Evolutionary conservation across 2,329 filamentous ascomycete species (phyloP).

Genomic region (Aureobasidium sp.): DNA sequence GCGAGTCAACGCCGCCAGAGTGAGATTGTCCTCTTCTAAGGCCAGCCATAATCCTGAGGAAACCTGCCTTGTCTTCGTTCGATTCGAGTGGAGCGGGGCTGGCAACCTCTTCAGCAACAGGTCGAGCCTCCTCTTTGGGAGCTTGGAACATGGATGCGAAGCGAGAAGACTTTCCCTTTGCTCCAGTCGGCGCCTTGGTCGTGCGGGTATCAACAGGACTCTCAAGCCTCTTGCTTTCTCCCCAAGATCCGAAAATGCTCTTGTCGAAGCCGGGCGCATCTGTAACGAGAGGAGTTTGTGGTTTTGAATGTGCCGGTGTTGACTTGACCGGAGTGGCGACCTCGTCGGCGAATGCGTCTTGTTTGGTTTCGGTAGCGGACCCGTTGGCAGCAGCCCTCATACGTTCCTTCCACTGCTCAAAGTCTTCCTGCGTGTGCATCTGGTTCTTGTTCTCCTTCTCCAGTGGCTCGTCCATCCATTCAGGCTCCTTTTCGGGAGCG

Average conservation of each 20-base stretch:
- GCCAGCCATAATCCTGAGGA: slow-evolving; percentile 74
- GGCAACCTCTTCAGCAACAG: slow-evolving; percentile 14
- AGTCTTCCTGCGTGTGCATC: slow-evolving; percentile 84
- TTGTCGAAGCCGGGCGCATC: slow-evolving; percentile 62
- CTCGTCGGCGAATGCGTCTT: slow-evolving; percentile 17
- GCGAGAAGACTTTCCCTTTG: slow-evolving; percentile 67
- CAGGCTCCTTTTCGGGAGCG: slow-evolving; percentile 69
- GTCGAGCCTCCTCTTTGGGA: slow-evolving; percentile 30
- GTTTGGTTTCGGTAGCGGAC: slow-evolving; percentile 26
- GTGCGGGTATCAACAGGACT: slow-evolving; percentile 30
- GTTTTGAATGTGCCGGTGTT: slow-evolving; percentile 30
- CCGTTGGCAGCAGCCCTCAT: slow-evolving; percentile 60
- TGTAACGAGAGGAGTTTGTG: slow-evolving; percentile 53
- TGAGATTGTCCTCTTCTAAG: slow-evolving; percentile 49
- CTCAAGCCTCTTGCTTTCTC: slow-evolving; percentile 42
- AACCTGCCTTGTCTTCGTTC: slow-evolving; percentile 74
- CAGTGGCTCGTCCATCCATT: slow-evolving; percentile 65
- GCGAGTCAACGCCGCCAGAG: slow-evolving; percentile 14
- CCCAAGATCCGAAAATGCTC: slow-evolving; percentile 57
- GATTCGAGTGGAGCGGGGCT: slow-evolving; percentile 21
- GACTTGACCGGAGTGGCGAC: slow-evolving; percentile 17
- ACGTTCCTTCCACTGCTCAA: slow-evolving; percentile 86
- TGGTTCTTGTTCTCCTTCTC: slow-evolving; percentile 57
- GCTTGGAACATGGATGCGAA: slow-evolving; percentile 65
- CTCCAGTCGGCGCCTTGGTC: slow-evolving; percentile 23